phyloP scores from a whole-genome alignment of 2,329 filamentous ascomycete species.

The Rutstroemia sp. region DNA sequence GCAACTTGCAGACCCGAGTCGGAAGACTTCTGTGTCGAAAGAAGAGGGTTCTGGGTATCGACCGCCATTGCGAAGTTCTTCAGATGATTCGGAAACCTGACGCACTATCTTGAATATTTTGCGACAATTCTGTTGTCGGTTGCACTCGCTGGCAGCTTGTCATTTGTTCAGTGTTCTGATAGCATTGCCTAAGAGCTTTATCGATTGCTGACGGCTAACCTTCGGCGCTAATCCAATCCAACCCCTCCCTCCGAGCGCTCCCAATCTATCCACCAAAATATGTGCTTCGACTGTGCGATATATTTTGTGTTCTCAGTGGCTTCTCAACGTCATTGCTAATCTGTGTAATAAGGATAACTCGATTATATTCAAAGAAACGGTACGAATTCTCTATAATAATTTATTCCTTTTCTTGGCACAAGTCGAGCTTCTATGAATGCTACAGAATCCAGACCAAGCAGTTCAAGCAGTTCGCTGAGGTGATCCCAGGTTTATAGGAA shows the following conservation, averaged over 20 bases:
- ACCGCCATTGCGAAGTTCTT: conserved; percentile 39
- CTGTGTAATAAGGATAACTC: too few species aligned
- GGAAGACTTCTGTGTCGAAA: conserved; percentile 59
- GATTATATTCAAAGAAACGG: too few species aligned
- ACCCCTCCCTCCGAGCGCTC: too few species aligned
- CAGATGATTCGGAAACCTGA: background rate
- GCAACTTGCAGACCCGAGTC: conserved; percentile 66
- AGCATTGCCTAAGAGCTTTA: background rate
- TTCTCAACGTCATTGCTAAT: too few species aligned
- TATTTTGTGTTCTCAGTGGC: too few species aligned
- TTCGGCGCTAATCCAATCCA: background rate
- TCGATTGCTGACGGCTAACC: background rate
- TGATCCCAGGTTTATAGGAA: background rate
- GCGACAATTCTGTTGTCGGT: background rate
- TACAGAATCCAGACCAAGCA: too few species aligned
- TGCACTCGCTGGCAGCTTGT: background rate
- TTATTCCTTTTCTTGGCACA: too few species aligned
- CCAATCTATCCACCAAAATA: too few species aligned
- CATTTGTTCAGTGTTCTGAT: background rate
- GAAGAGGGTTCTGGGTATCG: conserved; percentile 43
- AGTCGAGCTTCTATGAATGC: too few species aligned
- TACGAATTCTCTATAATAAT: too few species aligned
- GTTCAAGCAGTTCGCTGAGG: too few species aligned
- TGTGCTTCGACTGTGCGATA: too few species aligned
- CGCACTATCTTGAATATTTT: background rate